phyloP scores from a whole-genome alignment of 768 basidiomycete species.

The Tremella yokohamensis region DNA sequence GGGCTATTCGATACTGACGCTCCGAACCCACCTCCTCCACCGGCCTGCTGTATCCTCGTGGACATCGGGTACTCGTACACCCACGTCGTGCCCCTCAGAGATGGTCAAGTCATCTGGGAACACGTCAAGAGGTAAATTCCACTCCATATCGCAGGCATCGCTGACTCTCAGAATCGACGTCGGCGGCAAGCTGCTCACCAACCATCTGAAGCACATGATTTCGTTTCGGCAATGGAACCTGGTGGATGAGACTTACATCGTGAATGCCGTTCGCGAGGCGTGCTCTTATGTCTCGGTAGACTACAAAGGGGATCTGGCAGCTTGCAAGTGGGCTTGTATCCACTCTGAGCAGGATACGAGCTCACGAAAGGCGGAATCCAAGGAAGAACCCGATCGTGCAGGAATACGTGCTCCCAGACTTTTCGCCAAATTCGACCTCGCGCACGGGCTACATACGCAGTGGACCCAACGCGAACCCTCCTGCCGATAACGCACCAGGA shows the following conservation, averaged over 20 bases:
- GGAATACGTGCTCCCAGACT: slow-evolving; percentile 87
- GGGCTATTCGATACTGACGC: slow-evolving; percentile 57
- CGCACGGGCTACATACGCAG: slow-evolving; percentile 55
- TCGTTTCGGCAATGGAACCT: slow-evolving; percentile 97
- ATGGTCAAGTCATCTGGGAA: slow-evolving; percentile 69
- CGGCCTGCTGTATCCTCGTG: slow-evolving; percentile 77
- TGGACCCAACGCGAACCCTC: slow-evolving; percentile 36
- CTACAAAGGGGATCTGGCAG: slow-evolving; percentile 70
- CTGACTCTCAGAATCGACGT: slow-evolving; percentile 70
- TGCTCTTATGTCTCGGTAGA: slow-evolving; percentile 77
- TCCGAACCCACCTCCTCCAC: slow-evolving; percentile 49
- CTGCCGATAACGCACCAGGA: slow-evolving; percentile 32
- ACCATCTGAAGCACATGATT: slow-evolving; percentile 87
- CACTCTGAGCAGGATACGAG: background rate
- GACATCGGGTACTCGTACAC: slow-evolving; percentile 94
- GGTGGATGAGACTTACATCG: slow-evolving; percentile 93
- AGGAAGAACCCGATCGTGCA: slow-evolving; percentile 68
- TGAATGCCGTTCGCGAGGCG: slow-evolving; percentile 85
- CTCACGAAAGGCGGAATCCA: slow-evolving; percentile 51
- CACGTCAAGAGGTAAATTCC: slow-evolving; percentile 71
- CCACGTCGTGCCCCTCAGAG: slow-evolving; percentile 78
- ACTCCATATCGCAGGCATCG: slow-evolving; percentile 4
- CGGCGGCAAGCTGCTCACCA: slow-evolving; percentile 91
- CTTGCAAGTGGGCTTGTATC: slow-evolving; percentile 64
- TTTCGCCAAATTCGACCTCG: slow-evolving; percentile 56